Base-by-base conservation (phyloP, 495 filamentous ascomycete genomes). In the Terfezia boudieri region DNA sequence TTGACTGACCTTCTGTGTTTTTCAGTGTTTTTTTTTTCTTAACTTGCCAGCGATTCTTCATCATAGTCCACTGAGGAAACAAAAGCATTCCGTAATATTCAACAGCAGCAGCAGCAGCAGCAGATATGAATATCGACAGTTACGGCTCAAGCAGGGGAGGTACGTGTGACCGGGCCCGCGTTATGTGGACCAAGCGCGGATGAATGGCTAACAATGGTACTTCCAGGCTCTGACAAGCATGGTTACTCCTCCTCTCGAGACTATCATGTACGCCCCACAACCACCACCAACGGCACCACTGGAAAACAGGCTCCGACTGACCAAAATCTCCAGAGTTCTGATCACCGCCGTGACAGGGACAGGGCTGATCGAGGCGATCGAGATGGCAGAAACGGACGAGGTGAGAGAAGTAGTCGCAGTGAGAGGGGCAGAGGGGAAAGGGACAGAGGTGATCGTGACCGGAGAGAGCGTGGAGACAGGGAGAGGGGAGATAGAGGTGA, bases 401-500 rank as follows among this genome's bases (percentile, higher is more conserved):
- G 35, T 20, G 46, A 14, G 56, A 51, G 60, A 53, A 51, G 16
- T 32, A 20, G 17, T 20, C 14, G 43, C 14, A n/a, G n/a, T 14
- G 51, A 53, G n/a, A n/a, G 53, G 22, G 51, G 37, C 16, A 14
- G 53, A 8, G 37, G 35, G 11, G 53, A 50, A n/a, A 12, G 17
- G 10, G 53, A 55, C 14, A n/a, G 53, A 54, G 61, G 37, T 12
- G 53, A 55, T 9, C 38, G 23, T 20, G 49, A 55, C 37, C 49
- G 52, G 26, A 48, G 43, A 48, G 49, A 51, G 5, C 14, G 49
- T 16, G 49, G 49, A 2, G 49, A 51, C 14, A 51, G 49, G 6
- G 16, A 51, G n/a, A 32, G 23, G 68, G 70, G 49, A 54, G 73
- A 74, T 50, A 71, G 78, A 51, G 76, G 76, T 51, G 73, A 70